Base-by-base conservation (phyloP, 805 yeast species). In the Candida sithepensis region DNA sequence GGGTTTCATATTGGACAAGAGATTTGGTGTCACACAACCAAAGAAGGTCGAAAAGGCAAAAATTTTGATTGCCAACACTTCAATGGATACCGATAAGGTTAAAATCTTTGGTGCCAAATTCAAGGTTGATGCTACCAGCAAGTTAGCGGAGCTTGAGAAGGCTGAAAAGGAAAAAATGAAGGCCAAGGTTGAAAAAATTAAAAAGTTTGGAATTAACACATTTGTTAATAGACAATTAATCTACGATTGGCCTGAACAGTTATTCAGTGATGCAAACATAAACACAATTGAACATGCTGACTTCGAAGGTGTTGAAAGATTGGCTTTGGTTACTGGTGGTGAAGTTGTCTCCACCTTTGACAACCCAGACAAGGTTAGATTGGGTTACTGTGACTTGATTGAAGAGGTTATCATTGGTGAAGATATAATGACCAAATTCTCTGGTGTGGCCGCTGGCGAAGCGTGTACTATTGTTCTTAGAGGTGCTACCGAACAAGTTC, bases 401-500 rank as follows among this genome's bases (percentile, higher is more conserved):
- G 97, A 92, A 69, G 99, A 94, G 69, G 73, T 92, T 36, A 80
- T 90, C 54, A 87, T 94, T 64, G 99, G 98, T 50, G 98, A 94
- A 63, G 95, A 89, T 60, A 73, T 84, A 5, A 86, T 89, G 80
- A 80, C 91, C 52, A 88, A 86, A 68, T 94, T 94, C 62, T 82
- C 94, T n/a, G 99, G 99, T 26, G 96, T 92, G 52, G 85, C 88
- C 45, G 91, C 91, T 14, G 96, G 97, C 51, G 88, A 88, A 68
- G 98, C 98, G 4, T 94, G 99, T 74, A 90, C 97, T 2, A 82
- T 94, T 59, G 96, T 94, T 22, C 72, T 94, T 56, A 81, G 99
- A 66, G 99, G 99, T 55, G 98, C 99, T 54, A 96, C 98, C 21
- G 97, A 92, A 61, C 99, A 94, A 74, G 95, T 94, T 36, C 84